Conservation (phyloP, 2,329 filamentous ascomycete species). For the Pseudogymnoascus sp. region DNA sequence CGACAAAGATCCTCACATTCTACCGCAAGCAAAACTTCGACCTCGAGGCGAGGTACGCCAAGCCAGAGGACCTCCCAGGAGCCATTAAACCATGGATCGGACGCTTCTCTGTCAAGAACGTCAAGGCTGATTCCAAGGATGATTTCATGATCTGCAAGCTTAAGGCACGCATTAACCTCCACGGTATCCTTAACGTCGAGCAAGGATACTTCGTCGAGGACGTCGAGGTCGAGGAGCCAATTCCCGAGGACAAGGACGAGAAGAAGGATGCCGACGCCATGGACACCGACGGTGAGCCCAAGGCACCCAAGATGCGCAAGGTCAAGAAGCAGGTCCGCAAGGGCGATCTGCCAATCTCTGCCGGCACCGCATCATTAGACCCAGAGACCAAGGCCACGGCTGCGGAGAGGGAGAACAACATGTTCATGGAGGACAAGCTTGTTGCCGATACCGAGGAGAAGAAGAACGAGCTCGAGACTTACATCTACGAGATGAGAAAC, state of each 20-base stretch:
- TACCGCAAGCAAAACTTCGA: constrained; percentile 98
- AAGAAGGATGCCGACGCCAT: constrained; percentile 70
- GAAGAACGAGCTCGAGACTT: constrained; percentile 99
- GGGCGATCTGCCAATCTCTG: constrained; percentile 82
- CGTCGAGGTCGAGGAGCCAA: constrained; percentile 89
- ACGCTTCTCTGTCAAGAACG: constrained; percentile 94
- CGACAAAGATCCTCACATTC: constrained; percentile 98
- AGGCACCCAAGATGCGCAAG: constrained; percentile 77
- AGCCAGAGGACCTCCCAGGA: constrained; percentile 78
- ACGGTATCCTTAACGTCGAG: constrained; percentile 94
- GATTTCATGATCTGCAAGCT: constrained; percentile 99
- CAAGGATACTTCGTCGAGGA: constrained; percentile 98
- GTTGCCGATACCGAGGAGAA: constrained; percentile 97
- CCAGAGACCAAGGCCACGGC: constrained; percentile 56
- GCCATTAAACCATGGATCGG: constrained; percentile 94
- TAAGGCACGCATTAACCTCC: constrained; percentile 92
- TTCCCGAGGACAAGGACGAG: constrained; percentile 61
- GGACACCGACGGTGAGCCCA: constrained; percentile 70
- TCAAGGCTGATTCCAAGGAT: constrained; percentile 85
- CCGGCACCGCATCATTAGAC: constrained; percentile 76
- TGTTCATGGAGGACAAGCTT: constrained; percentile 98
- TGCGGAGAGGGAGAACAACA: constrained; percentile 75
- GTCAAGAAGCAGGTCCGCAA: constrained; percentile 99
- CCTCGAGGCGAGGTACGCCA: constrained; percentile 87
- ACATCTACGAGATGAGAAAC: constrained; percentile 92